phyloP scores from a whole-genome alignment of 352 stramenopile species.

The Phytophthora tentaculata region DNA sequence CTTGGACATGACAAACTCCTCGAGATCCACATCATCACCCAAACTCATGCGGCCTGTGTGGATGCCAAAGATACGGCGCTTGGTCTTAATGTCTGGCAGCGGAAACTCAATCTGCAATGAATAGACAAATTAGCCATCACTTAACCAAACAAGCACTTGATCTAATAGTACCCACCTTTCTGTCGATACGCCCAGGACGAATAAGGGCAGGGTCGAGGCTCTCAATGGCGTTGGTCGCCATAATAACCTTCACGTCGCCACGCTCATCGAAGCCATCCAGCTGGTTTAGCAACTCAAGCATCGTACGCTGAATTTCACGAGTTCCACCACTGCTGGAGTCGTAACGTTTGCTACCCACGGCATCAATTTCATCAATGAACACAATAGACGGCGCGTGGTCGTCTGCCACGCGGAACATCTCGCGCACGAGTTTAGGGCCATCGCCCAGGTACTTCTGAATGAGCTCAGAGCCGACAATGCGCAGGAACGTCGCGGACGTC shows the following conservation, averaged over 20 bases:
- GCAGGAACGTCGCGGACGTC: slow-evolving; percentile 99
- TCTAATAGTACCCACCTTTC: slow-evolving; percentile 84
- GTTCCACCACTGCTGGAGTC: slow-evolving; percentile 98
- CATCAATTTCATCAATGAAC: slow-evolving; percentile 99
- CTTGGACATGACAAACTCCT: slow-evolving; percentile 99
- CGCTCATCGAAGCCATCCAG: slow-evolving; percentile 99
- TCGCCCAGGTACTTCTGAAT: slow-evolving; percentile 99
- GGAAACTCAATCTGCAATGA: slow-evolving; percentile 98
- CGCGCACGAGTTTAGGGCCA: slow-evolving; percentile 99
- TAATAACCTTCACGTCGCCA: slow-evolving; percentile 99
- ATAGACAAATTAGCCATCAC: slow-evolving; percentile 17
- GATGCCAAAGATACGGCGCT: slow-evolving; percentile 99
- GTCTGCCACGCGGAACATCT: slow-evolving; percentile 99
- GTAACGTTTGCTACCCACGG: slow-evolving; percentile 99
- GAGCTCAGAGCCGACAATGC: slow-evolving; percentile 98
- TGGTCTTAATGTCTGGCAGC: slow-evolving; percentile 99
- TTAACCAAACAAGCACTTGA: neutral
- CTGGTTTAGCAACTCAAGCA: slow-evolving; percentile 99
- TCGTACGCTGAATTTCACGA: slow-evolving; percentile 99
- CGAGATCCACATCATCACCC: slow-evolving; percentile 98
- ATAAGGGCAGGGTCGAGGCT: slow-evolving; percentile 99
- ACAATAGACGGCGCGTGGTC: slow-evolving; percentile 99
- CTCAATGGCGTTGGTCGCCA: slow-evolving; percentile 99
- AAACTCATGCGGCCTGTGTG: slow-evolving; percentile 99
- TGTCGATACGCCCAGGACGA: slow-evolving; percentile 99